Evolutionary conservation across 192 early-diverging fungal genomes (phyloP), one percentile per base, ranked within the genome.

Genomic region (Cladochytrium replicatum): DNA sequence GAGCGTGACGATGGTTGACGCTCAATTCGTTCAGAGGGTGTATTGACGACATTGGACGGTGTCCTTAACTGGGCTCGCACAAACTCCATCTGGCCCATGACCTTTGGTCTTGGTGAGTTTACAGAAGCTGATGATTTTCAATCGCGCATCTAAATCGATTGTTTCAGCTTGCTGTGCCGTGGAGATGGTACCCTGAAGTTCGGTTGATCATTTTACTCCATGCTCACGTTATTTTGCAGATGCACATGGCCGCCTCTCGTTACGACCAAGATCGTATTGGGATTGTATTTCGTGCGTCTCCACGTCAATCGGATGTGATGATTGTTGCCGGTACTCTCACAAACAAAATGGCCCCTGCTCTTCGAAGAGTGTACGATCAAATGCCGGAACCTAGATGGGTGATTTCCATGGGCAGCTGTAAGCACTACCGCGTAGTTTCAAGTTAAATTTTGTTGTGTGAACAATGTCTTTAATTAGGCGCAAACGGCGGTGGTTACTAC

Each of bases 301-400:
- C 93, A 23, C 83, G 93, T 65, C 93, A 97, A 70, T 85, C 90
- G 23, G 93, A 97, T 76, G 89, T 94, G 32, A 97, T 97, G 93
- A 97, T 97, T 71, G 93, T 97, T 31, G 93, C 93, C 6, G 93
- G 93, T 32, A 97, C 93, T 19, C 71, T 97, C 64, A 94, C 91
- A 46, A 97, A 97, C 82, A 97, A 97, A 67, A 97, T 97, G 93
- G 93, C 93, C 2, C 88, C 91, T 30, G 87, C 83, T 9, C 60
- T 81, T 58, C 69, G 83, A 46, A 83, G 83, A 63, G 80, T 85
- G 52, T 84, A 57, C 38, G 72, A 75, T 41, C 72, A 87, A 75
- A 93, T 97, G 89, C 91, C 93, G 26, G 89, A 94, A 65, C 93
- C 93, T 42, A 84, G 91, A 44, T 97, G 93, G 93, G 93, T 97